Percentiles rank a stretch among this genome's conserved stretches.
Evolutionary conservation across 805 yeast species (phyloP).

Genomic region (Komagataella phaffii): DNA sequence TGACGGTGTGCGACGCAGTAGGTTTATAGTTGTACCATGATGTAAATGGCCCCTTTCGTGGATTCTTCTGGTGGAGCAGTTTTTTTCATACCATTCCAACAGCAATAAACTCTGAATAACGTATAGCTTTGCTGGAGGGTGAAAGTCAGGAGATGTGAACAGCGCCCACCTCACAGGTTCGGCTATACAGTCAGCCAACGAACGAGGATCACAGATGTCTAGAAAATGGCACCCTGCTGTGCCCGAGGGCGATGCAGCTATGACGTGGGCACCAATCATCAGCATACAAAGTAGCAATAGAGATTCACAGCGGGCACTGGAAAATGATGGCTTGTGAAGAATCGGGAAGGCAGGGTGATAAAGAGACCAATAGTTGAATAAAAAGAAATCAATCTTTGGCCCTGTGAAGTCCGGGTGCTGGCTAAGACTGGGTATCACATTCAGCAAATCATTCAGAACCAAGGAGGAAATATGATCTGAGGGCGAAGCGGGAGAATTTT

Average conservation of each 20-base stretch:
- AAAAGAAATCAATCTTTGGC: constrained; percentile 14
- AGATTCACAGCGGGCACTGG: constrained; percentile 30
- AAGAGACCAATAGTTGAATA: constrained; percentile 36
- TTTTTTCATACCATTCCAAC: constrained; percentile 71
- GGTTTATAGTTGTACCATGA: constrained; percentile 45
- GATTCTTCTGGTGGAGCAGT: constrained; percentile 48
- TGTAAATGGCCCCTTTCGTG: constrained; percentile 81
- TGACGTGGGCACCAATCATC: constrained; percentile 34
- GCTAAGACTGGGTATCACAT: constrained; percentile 13
- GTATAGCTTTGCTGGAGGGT: constrained; percentile 68
- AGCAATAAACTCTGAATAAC: constrained; percentile 61
- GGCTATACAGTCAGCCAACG: constrained; percentile 32
- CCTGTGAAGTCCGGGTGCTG: constrained; percentile 16
- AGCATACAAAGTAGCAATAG: constrained; percentile 42
- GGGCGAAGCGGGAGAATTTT: neutral
- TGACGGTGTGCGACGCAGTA: constrained; percentile 5
- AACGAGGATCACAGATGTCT: constrained; percentile 14
- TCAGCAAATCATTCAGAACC: constrained; percentile 9
- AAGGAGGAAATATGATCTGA: neutral
- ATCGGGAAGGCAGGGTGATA: constrained; percentile 50
- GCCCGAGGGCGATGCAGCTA: constrained; percentile 11
- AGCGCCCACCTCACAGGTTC: constrained; percentile 55
- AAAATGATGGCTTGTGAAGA: constrained; percentile 46
- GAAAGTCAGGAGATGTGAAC: constrained; percentile 58
- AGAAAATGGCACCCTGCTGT: neutral